Conservation (phyloP, 2,329 filamentous ascomycete species). For the Colletotrichum echinochloae region DNA sequence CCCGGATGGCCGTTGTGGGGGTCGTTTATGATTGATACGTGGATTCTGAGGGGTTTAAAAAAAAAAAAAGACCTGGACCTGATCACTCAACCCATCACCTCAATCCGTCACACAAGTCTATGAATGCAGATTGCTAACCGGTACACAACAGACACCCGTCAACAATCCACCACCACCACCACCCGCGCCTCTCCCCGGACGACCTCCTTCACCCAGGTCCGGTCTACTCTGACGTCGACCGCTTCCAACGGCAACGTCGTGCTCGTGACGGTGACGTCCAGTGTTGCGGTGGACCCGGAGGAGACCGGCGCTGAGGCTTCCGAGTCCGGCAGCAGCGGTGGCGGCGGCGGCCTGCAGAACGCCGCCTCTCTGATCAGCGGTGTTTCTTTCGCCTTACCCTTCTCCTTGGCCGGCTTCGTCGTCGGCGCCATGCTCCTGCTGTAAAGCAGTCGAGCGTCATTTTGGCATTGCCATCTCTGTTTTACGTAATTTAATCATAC, state of each 20-base stretch:
- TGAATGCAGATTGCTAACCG: slow-evolving; percentile 17
- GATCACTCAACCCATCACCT: background rate
- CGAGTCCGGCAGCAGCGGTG: slow-evolving; percentile 26
- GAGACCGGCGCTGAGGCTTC: slow-evolving; percentile 45
- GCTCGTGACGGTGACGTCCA: slow-evolving; percentile 62
- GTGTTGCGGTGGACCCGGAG: slow-evolving; percentile 58
- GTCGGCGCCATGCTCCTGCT: slow-evolving; percentile 42
- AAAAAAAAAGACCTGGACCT: background rate
- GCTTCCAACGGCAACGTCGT: slow-evolving; percentile 57
- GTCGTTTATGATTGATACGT: background rate
- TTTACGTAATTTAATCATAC: slow-evolving; percentile 30
- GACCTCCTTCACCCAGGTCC: slow-evolving; percentile 52
- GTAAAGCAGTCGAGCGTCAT: slow-evolving; percentile 7
- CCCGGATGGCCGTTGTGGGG: slow-evolving; percentile 11
- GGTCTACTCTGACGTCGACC: slow-evolving; percentile 60
- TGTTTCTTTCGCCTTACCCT: slow-evolving; percentile 37
- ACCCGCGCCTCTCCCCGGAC: slow-evolving; percentile 43
- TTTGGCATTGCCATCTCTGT: slow-evolving; percentile 14
- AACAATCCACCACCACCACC: slow-evolving; percentile 52
- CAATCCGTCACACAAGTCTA: background rate
- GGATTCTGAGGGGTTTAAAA: background rate
- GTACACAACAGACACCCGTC: slow-evolving; percentile 42
- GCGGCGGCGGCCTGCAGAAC: slow-evolving; percentile 54
- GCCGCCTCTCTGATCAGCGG: slow-evolving; percentile 46
- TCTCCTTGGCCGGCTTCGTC: slow-evolving; percentile 45